These are phyloP conservation scores for Penicillium sp. DNA, from an alignment of 2,329 filamentous ascomycete genomes.

Conservation along the genomic window DNA sequence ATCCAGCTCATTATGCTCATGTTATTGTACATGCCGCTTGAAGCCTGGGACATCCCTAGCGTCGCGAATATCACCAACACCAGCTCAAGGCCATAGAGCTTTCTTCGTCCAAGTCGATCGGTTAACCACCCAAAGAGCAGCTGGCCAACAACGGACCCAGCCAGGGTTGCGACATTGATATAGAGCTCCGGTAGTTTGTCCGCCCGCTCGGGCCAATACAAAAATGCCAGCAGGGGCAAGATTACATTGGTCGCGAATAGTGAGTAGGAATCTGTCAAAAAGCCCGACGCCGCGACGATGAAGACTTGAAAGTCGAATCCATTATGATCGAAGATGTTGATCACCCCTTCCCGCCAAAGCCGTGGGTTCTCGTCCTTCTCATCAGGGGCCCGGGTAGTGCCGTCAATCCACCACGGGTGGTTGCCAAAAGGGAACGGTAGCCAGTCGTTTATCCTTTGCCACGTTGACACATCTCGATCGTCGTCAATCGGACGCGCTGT, in stretches of 20 bases:
- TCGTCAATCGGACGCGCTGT: background rate
- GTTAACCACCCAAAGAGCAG: constrained; percentile 39
- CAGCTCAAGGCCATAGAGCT: constrained; percentile 52
- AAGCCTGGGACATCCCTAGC: constrained; percentile 46
- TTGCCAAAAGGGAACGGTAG: constrained; percentile 13
- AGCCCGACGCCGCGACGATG: constrained; percentile 13
- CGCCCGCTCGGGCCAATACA: constrained; percentile 11
- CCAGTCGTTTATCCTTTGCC: constrained; percentile 5
- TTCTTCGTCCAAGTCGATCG: constrained; percentile 49
- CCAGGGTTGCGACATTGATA: constrained; percentile 28
- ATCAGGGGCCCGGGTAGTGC: constrained; percentile 5
- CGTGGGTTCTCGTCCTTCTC: constrained; percentile 13
- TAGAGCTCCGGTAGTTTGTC: constrained; percentile 11
- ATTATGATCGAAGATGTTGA: constrained; percentile 13
- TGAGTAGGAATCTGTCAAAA: constrained; percentile 12
- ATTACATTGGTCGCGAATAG: constrained; percentile 15
- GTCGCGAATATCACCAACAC: constrained; percentile 49
- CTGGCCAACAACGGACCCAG: constrained; percentile 36
- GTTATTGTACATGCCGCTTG: constrained; percentile 40
- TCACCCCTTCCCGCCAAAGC: constrained; percentile 7
- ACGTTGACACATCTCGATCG: background rate
- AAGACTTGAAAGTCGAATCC: constrained; percentile 14
- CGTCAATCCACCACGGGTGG: constrained; percentile 15
- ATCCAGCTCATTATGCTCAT: constrained; percentile 47
- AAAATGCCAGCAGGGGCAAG: constrained; percentile 8